phyloP scores from a whole-genome alignment of 2,329 filamentous ascomycete genomes.

The Fragosphaeria purpurea region DNA sequence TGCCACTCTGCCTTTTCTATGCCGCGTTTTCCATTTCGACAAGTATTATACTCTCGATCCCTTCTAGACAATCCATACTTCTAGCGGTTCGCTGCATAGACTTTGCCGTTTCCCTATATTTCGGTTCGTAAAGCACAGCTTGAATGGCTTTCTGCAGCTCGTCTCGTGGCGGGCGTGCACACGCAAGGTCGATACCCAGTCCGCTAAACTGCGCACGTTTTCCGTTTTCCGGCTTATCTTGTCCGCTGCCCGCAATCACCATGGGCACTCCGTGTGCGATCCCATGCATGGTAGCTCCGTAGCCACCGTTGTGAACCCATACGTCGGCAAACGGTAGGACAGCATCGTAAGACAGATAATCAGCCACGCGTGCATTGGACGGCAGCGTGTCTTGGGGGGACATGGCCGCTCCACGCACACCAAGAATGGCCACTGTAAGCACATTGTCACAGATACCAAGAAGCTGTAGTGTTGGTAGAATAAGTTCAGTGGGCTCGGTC shows the following conservation, averaged over 20 bases:
- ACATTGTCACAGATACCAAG: conserved; percentile 18
- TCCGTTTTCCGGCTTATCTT: conserved; percentile 31
- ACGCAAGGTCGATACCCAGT: conserved; percentile 23
- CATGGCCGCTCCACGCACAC: conserved; percentile 22
- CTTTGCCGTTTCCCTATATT: conserved; percentile 14
- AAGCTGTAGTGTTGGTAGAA: conserved; percentile 27
- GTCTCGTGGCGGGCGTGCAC: conserved; percentile 17
- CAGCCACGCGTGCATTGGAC: conserved; percentile 23
- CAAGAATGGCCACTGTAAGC: conserved; percentile 26
- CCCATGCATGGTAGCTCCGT: conserved; percentile 30
- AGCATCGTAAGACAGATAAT: conserved; percentile 29
- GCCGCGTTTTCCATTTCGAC: background rate
- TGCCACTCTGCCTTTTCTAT: background rate
- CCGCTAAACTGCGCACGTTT: conserved; percentile 24
- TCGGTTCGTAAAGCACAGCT: conserved; percentile 17
- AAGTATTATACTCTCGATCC: conserved; percentile 16
- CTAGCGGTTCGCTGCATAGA: conserved; percentile 20
- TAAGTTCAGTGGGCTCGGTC: conserved; percentile 26
- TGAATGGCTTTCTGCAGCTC: conserved; percentile 21
- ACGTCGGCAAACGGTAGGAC: conserved; percentile 25
- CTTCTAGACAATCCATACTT: conserved; percentile 20
- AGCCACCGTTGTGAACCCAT: conserved; percentile 32
- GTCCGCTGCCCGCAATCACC: conserved; percentile 30
- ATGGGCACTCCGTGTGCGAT: conserved; percentile 30
- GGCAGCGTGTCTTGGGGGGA: conserved; percentile 13